These are phyloP conservation scores for Abrus precatorius DNA, from an alignment of 306 rosid genomes.

Conservation along the genomic window DNA sequence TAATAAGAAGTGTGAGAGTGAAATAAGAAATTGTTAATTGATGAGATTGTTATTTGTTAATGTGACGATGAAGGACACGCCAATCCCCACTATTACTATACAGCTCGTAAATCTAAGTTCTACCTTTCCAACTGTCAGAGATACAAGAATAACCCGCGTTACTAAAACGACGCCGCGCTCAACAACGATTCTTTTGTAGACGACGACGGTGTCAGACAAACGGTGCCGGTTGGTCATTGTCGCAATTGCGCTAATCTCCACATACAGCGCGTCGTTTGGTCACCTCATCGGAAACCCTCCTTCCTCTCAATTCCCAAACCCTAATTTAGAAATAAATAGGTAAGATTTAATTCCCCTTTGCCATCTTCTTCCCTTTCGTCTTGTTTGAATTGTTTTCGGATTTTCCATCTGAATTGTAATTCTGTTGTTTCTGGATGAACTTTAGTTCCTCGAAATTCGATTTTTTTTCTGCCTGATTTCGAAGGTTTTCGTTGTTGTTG, in stretches of 20 bases:
- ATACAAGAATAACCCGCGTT: conserved; percentile 31
- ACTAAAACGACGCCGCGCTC: conserved; percentile 43
- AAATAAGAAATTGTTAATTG: too few relatives aligned
- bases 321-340: background rate
- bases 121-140: background rate
- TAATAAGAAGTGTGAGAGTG: too few relatives aligned
- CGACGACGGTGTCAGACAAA: conserved; percentile 47
- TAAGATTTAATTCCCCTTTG: conserved; percentile 39
- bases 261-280: conserved; percentile 28
- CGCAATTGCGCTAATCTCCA: conserved; percentile 37
- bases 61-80: too few relatives aligned
- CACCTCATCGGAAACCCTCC: conserved; percentile 26
- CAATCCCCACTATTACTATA: background rate
- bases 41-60: too few relatives aligned
- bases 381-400: background rate
- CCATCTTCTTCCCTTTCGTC: conserved; percentile 15
- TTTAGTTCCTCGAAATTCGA: background rate
- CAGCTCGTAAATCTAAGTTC: background rate
- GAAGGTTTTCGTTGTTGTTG: background rate
- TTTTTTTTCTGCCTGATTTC: conserved; percentile 4
- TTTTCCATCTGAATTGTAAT: conserved; percentile 39
- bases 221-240: conserved; percentile 35
- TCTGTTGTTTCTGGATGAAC: conserved; percentile 11
- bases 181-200: conserved; percentile 19
- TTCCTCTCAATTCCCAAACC: conserved; percentile 25